Percentiles rank a stretch among this genome's conserved stretches.
These are phyloP conservation scores for Saccharomycopsis amapae DNA, from an alignment of 805 yeast genomes.

Conservation along the genomic window DNA sequence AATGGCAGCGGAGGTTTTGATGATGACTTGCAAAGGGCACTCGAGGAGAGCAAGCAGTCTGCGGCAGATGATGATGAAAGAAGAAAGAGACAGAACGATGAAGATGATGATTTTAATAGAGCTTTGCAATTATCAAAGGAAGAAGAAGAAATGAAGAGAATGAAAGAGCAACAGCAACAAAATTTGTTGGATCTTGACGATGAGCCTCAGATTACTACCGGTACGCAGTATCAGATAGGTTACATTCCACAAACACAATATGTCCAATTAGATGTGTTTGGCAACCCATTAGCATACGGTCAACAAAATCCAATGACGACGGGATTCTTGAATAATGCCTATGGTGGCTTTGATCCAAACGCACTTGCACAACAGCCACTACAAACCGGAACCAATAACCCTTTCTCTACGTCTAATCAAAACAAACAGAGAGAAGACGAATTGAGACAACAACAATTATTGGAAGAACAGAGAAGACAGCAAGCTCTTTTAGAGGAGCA, in stretches of 20 bases:
- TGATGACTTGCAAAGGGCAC: constrained; percentile 69
- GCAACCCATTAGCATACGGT: constrained; percentile 44
- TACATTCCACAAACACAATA: constrained; percentile 31
- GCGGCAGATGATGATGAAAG: constrained; percentile 77
- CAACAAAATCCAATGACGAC: constrained; percentile 43
- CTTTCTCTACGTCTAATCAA: constrained; percentile 48
- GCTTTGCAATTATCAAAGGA: constrained; percentile 69
- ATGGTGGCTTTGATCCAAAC: constrained; percentile 26
- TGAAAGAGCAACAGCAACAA: constrained; percentile 34
- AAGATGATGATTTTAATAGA: constrained; percentile 56
- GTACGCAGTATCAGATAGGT: constrained; percentile 19
- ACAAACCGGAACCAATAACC: constrained; percentile 70
- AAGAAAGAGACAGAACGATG: constrained; percentile 35
- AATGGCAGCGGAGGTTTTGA: constrained; percentile 44
- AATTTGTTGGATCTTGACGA: constrained; percentile 51
- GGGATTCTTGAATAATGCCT: constrained; percentile 44
- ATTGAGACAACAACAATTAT: constrained; percentile 19
- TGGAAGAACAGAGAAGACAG: constrained; percentile 15
- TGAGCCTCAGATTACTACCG: constrained; percentile 29
- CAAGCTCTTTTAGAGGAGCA: constrained; percentile 21
- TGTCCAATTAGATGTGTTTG: constrained; percentile 49
- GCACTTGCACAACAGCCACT: constrained; percentile 37
- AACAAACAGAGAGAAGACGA: constrained; percentile 15
- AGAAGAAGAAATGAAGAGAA: constrained; percentile 63
- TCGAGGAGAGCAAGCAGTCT: constrained; percentile 71